Conservation (phyloP, 768 basidiomycete species). For the Mycena chlorophos region DNA sequence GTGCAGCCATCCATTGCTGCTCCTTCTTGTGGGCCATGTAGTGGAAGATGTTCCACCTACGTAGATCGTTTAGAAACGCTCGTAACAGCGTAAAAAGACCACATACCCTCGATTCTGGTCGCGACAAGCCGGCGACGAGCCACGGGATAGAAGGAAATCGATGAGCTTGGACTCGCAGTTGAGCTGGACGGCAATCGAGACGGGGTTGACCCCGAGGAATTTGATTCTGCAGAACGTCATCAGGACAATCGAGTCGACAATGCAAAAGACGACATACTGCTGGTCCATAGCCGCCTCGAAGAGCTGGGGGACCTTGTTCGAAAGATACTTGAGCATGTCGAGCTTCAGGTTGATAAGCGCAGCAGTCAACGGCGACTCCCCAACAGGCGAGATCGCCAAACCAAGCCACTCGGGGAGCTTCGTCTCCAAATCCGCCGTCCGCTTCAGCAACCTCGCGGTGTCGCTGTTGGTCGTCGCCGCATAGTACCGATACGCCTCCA, state of each 20-base stretch:
- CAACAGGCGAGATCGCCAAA: slow-evolving; percentile 45
- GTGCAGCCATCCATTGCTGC: not conserved
- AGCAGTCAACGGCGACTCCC: slow-evolving; percentile 54
- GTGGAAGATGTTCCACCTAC: slow-evolving; percentile 62
- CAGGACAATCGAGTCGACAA: slow-evolving; percentile 2
- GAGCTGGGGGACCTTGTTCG: slow-evolving; percentile 41
- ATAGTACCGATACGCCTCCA: slow-evolving; percentile 54
- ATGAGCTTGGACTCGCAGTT: slow-evolving; percentile 35
- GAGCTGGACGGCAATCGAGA: slow-evolving; percentile 43
- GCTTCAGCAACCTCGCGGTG: slow-evolving; percentile 43
- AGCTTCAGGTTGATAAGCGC: slow-evolving; percentile 40
- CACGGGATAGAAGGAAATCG: slow-evolving; percentile 52
- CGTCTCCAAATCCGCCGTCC: slow-evolving; percentile 39
- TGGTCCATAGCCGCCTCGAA: slow-evolving; percentile 44
- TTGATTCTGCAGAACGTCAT: slow-evolving; percentile 38
- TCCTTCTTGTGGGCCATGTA: slow-evolving; percentile 35
- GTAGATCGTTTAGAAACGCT: not conserved
- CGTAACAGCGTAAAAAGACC: not conserved
- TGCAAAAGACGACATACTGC: slow-evolving; percentile 35
- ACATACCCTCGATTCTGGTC: slow-evolving; percentile 47
- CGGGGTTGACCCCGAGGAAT: slow-evolving; percentile 45
- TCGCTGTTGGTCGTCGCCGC: slow-evolving; percentile 42
- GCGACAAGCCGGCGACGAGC: slow-evolving; percentile 43
- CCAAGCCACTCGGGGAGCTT: slow-evolving; percentile 52
- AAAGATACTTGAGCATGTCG: slow-evolving; percentile 46